These are phyloP conservation scores for Fusarium sp. DNA, from an alignment of 2,329 filamentous ascomycete species.

Conservation along the genomic window DNA sequence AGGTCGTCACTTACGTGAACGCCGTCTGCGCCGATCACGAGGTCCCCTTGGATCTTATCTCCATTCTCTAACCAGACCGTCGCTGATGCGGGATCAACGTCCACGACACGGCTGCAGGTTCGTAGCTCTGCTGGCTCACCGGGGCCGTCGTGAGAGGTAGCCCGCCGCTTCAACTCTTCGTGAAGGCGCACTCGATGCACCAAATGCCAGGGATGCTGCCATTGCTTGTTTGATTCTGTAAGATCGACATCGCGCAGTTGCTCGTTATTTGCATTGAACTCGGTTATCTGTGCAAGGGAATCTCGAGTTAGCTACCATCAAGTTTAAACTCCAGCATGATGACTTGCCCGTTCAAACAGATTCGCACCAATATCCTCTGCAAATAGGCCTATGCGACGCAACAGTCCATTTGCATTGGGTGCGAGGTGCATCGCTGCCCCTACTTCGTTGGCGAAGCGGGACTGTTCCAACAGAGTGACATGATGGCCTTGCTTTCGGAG, in stretches of 20 bases:
- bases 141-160: slow-evolving; percentile 50
- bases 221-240: slow-evolving; percentile 50
- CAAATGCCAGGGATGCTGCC: slow-evolving; percentile 62
- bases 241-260: slow-evolving; percentile 51
- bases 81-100: slow-evolving; percentile 55
- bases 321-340: not conserved
- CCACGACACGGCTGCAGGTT: slow-evolving; percentile 55
- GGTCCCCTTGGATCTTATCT: slow-evolving; percentile 55
- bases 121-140: slow-evolving; percentile 53
- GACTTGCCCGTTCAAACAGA: slow-evolving; percentile 38
- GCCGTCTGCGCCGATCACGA: slow-evolving; percentile 67
- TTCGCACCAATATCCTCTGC: slow-evolving; percentile 54
- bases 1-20: slow-evolving; percentile 52
- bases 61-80: slow-evolving; percentile 59
- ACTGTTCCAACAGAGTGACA: slow-evolving; percentile 65
- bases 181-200: slow-evolving; percentile 65
- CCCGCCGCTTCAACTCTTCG: slow-evolving; percentile 58
- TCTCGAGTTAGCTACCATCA: not conserved
- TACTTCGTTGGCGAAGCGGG: slow-evolving; percentile 64
- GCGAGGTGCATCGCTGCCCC: slow-evolving; percentile 72
- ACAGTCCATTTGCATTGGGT: slow-evolving; percentile 70
- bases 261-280: slow-evolving; percentile 52
- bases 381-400: slow-evolving; percentile 55
- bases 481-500: slow-evolving; percentile 60
- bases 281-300: slow-evolving; percentile 40